Base-by-base conservation (phyloP, 345 rosid genomes). In the Syzygium aqueum region DNA sequence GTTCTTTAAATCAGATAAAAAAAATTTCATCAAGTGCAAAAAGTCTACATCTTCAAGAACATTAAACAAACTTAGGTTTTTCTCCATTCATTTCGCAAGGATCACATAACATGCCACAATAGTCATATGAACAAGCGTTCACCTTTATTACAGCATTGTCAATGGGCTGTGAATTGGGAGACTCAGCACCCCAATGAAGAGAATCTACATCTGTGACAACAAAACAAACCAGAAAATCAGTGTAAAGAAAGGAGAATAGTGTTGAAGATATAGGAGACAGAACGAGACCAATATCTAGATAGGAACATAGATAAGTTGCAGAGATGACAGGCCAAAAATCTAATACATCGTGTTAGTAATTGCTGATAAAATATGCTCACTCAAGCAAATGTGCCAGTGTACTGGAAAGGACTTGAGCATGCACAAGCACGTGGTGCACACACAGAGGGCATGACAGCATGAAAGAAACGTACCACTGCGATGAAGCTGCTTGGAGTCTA, bases 401-500 rank as follows among this genome's bases (percentile, higher is more conserved):
- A 73, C 25, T 73, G 80, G 80, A 73, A 73, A 73, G 80, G 25
- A 33, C 80, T 73, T 9, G 78, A 51, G 51, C 88, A 59, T 51
- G 57, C 50, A 57, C 21, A 8, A 87, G 28, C 56, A 89, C 43
- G 37, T 67, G 46, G 53, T 50, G 51, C 86, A 85, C 84, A 43
- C 46, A 87, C 73, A 54, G 53, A 51, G 86, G 85, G 16, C 88
- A 53, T 59, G 86, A 84, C 85, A 50, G 86, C 67, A 53, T 46
- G 16, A 67, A 85, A 67, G 52, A 65, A 23, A 53, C 46, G 86
- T 93, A 95, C 99, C 94, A 56, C 98, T 94, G 8, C 86, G 88
- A 83, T 98, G 98, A 89, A 98, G 99, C 92, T 98, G 98, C 94
- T 98, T 98, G 30, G 99, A 96, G 90, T 92, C 92, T 59, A 98